These are phyloP conservation scores for Penicillium sp. DNA, from an alignment of 2,329 filamentous ascomycete genomes.

Conservation along the genomic window DNA sequence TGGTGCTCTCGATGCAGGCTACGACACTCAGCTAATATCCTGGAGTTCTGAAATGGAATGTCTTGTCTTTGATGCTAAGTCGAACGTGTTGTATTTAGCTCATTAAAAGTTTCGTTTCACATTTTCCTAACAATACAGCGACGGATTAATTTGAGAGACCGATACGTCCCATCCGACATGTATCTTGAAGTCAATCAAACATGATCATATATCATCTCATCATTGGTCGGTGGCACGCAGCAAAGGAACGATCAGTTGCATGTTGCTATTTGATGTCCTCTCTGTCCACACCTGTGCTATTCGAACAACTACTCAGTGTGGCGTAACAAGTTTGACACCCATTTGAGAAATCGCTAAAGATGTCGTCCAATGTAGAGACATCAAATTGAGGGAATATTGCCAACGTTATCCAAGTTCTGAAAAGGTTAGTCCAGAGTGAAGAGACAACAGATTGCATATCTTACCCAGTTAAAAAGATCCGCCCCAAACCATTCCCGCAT, in stretches of 20 bases:
- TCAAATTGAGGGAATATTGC: neutral
- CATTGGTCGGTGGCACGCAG: neutral
- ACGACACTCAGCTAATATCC: too few relatives aligned
- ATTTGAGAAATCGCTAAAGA: neutral
- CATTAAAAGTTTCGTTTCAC: neutral
- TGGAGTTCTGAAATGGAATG: too few relatives aligned
- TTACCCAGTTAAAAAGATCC: constrained; percentile 1
- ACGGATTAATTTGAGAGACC: neutral
- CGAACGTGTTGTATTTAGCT: neutral
- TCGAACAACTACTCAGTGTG: neutral
- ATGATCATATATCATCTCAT: neutral
- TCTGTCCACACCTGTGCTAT: neutral
- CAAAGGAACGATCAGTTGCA: neutral
- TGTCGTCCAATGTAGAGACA: neutral
- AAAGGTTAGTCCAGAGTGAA: neutral
- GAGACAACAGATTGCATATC: neutral
- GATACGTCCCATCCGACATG: neutral
- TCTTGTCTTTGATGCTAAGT: neutral
- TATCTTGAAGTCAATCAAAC: neutral
- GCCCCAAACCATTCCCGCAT: constrained; percentile 10
- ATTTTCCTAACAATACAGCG: neutral
- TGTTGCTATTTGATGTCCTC: neutral
- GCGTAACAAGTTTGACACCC: too few relatives aligned
- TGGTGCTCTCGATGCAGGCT: too few relatives aligned
- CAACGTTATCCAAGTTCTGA: neutral